Conservation (phyloP, 352 stramenopile genomes). For the Phytophthora gonapodyides region DNA sequence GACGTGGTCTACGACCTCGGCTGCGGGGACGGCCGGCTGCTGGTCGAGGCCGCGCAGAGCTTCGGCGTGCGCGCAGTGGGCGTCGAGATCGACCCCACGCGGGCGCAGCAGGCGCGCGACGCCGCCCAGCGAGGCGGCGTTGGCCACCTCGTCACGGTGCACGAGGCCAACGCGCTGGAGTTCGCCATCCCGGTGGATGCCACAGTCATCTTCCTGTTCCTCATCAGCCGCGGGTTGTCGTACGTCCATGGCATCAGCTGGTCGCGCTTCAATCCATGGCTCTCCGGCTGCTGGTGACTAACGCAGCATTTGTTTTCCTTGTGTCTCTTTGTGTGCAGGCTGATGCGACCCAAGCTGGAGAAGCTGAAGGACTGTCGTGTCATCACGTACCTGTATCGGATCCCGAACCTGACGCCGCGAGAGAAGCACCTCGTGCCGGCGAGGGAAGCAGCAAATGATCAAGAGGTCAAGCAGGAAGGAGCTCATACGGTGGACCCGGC, state of each 20-base stretch:
- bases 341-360: constrained; percentile 58
- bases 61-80: constrained; percentile 61
- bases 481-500: constrained; percentile 5
- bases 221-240: constrained; percentile 74
- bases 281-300: constrained; percentile 13
- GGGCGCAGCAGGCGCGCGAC: constrained; percentile 36
- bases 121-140: constrained; percentile 37
- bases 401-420: constrained; percentile 43
- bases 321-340: constrained; percentile 27
- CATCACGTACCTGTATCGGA: constrained; percentile 80
- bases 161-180: constrained; percentile 73
- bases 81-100: constrained; percentile 68
- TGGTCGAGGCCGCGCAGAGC: constrained; percentile 58
- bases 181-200: constrained; percentile 63
- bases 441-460: constrained; percentile 32
- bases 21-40: constrained; percentile 73
- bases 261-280: background rate
- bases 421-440: constrained; percentile 55
- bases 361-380: constrained; percentile 52
- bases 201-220: constrained; percentile 81
- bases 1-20: constrained; percentile 85
- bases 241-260: constrained; percentile 27
- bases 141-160: constrained; percentile 61
- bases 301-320: constrained; percentile 4
- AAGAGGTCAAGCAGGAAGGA: constrained; percentile 6